Base-by-base conservation (phyloP, 1,139 yeast genomes). In the Blastobotrys aristatus region DNA sequence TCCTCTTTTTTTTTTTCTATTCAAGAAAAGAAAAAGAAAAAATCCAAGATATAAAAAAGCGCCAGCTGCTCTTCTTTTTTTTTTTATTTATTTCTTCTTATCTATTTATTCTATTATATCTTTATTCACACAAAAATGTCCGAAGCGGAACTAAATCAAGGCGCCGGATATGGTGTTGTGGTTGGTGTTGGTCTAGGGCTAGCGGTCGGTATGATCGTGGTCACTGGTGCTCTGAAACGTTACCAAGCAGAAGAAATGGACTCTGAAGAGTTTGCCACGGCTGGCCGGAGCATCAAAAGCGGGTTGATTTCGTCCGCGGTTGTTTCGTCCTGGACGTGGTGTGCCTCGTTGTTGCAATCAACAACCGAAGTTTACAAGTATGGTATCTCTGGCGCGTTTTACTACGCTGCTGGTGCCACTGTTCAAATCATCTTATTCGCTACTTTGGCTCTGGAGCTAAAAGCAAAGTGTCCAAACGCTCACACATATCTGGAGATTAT, bases 281-380 rank as follows among this genome's bases (percentile, higher is more conserved):
- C 81, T 17, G 80, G 80, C 67, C 47, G 96, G 64, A 73, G 85
- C 3, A 94, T 88, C 38, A 84, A 83, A 55, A 80, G 89, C 0
- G 92, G 90, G 40, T 70, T 88, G 54, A 84, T 87, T 53, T 81
- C 92, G 10, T 81, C 94, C 6, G 95, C 95, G 6, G 95, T 88
- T 34, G 95, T 87, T 7, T 80, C 89, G 20, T 82, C 92, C 10
- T 89, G 96, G 96, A 88, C 96, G 4, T 88, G 96, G 96, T 89
- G 92, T 40, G 92, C 95, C 1, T 86, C 95, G 1, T 68, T 87
- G 42, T 73, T 86, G 30, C 84, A 85, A 30, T 81, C 89, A 1
- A 79, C 90, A 1, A 69, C 90, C n/a, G 87, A 83, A 64, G 86
- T 85, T 18, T 85, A 84, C 65, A 74, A 75, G 50, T 80, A 84